phyloP scores from a whole-genome alignment of 2,329 filamentous ascomycete species.

The Ophiostoma sp. region DNA sequence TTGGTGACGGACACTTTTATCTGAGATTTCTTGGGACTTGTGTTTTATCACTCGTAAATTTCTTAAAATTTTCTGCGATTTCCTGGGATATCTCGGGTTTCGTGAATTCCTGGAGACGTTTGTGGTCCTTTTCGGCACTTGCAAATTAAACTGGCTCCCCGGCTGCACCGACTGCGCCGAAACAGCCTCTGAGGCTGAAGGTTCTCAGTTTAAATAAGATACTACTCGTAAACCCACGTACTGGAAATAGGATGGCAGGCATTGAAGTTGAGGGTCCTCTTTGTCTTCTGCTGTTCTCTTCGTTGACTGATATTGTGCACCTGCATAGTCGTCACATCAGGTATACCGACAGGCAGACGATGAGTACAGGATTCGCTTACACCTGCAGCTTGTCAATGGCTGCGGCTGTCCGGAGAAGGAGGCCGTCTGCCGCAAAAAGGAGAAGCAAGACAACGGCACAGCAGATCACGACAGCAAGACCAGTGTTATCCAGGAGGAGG shows the following conservation, averaged over 20 bases:
- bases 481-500: background rate
- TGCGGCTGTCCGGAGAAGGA: background rate
- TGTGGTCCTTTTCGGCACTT: background rate
- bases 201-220: background rate
- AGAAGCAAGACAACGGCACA: constrained; percentile 3
- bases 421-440: background rate
- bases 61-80: background rate
- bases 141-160: background rate
- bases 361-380: background rate
- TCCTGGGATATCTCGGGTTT: background rate
- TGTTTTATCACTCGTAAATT: background rate
- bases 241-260: background rate
- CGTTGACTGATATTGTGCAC: background rate
- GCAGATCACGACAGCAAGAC: background rate
- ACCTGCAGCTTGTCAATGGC: background rate
- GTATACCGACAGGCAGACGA: background rate
- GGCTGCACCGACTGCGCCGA: background rate
- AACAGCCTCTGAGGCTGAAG: background rate
- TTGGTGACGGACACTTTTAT: background rate
- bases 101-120: background rate
- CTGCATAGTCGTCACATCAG: background rate
- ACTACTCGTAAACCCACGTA: background rate
- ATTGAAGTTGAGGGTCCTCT: background rate
- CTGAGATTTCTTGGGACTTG: background rate
- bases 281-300: background rate